Evolutionary conservation across 306 rosid species (phyloP).

Genomic region (Cotoneaster glaucophyllus): DNA sequence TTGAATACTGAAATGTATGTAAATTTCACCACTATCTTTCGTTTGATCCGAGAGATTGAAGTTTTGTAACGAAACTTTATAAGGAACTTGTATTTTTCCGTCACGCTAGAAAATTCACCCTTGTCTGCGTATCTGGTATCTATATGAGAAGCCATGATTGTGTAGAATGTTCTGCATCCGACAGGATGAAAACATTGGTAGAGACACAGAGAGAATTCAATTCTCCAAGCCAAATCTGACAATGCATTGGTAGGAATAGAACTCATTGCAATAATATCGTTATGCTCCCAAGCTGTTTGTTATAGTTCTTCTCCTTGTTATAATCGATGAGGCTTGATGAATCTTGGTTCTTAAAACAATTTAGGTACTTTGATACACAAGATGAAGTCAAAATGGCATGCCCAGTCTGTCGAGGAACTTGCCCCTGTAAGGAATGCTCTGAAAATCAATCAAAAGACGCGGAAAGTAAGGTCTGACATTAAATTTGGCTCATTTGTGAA

Average conservation of each 20-base stretch:
- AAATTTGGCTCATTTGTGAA: constrained; percentile 27
- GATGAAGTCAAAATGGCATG: constrained; percentile 83
- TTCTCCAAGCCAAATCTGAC: neutral
- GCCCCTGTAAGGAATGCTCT: constrained; percentile 84
- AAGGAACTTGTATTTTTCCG: neutral
- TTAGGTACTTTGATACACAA: constrained; percentile 74
- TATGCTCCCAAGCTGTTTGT: neutral
- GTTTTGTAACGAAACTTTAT: neutral
- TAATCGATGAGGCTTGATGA: constrained; percentile 14
- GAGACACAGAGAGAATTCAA: neutral
- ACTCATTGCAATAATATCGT: neutral
- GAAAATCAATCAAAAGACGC: constrained; percentile 53
- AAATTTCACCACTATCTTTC: neutral
- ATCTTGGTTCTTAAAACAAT: constrained; percentile 4
- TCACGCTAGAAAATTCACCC: neutral
- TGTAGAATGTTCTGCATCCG: neutral
- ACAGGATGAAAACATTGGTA: neutral
- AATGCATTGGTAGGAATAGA: neutral
- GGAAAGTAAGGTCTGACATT: constrained; percentile 96
- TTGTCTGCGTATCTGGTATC: neutral
- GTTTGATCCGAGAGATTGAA: neutral
- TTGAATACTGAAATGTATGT: neutral
- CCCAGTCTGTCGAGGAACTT: constrained; percentile 88
- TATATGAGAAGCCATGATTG: neutral
- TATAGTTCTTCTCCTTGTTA: neutral